A percentile compares a stretch with the other conserved stretches of the same genome.
Evolutionary conservation across 2,329 filamentous ascomycete species (phyloP).

Genomic region (Epichloe bromicola): DNA sequence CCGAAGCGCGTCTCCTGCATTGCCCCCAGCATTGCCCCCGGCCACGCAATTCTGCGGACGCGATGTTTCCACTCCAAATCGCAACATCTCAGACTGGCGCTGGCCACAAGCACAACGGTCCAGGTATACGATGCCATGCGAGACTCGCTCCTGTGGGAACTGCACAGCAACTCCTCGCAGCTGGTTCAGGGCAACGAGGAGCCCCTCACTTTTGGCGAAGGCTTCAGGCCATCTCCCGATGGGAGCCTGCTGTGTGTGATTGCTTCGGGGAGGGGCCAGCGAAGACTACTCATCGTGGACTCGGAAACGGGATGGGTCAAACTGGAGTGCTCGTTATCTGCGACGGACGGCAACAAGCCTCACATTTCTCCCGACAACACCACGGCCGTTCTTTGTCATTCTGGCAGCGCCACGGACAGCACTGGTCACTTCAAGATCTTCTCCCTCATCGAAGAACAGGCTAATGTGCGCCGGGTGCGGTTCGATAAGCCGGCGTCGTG

Average conservation of each 20-base stretch:
- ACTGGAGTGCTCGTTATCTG: neutral
- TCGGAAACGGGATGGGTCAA: conserved; percentile 4
- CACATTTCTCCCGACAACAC: conserved; percentile 3
- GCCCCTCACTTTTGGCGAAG: conserved; percentile 2
- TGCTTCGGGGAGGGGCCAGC: neutral
- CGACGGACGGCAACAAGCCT: conserved; percentile 3
- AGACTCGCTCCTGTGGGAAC: conserved; percentile 5
- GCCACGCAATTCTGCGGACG: neutral
- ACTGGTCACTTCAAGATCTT: neutral
- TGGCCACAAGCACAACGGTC: neutral
- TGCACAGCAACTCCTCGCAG: conserved; percentile 6
- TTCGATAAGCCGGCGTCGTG: neutral
- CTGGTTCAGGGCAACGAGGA: conserved; percentile 4
- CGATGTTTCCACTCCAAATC: conserved; percentile 1
- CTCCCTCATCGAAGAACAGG: neutral
- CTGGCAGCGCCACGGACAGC: neutral
- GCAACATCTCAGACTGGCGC: neutral
- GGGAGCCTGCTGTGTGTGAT: conserved; percentile 3
- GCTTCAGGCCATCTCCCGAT: conserved; percentile 3
- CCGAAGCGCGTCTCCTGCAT: neutral
- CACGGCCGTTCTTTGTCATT: conserved; percentile 2
- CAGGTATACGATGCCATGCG: conserved; percentile 3
- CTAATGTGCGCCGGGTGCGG: neutral
- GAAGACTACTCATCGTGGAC: conserved; percentile 3
- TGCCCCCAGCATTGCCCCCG: conserved; percentile 3